phyloP scores from a whole-genome alignment of 257 asterid species.

The Jacaranda copaia region DNA sequence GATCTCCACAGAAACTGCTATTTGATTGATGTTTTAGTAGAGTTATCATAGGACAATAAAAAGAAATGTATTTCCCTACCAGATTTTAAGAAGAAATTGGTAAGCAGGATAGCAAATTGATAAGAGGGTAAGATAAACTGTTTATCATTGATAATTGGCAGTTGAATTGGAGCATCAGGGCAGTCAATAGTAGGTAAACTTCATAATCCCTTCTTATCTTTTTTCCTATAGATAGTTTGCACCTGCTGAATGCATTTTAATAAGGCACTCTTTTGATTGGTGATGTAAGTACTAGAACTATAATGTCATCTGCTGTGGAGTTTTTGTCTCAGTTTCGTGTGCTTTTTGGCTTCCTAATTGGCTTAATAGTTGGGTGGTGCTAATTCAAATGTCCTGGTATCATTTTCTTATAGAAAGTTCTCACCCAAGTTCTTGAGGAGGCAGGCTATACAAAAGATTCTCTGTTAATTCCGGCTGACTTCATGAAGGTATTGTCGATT shows the following conservation, averaged over 20 bases:
- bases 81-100: neutral
- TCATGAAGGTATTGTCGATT: slow-evolving; percentile 66
- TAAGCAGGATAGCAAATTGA: neutral
- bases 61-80: neutral
- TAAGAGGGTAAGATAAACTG: neutral
- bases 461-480: slow-evolving; percentile 69
- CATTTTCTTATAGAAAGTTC: slow-evolving; percentile 61
- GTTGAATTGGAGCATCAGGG: slow-evolving; percentile 3
- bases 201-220: too few relatives aligned
- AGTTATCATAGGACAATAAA: neutral
- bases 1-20: neutral
- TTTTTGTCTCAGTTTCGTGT: neutral
- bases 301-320: too few relatives aligned
- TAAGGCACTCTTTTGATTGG: too few relatives aligned
- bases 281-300: too few relatives aligned
- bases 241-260: too few relatives aligned
- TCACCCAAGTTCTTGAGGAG: slow-evolving; percentile 84
- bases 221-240: too few relatives aligned
- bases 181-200: too few relatives aligned
- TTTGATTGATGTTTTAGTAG: neutral
- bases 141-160: neutral
- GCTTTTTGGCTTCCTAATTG: neutral
- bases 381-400: slow-evolving; percentile 29
- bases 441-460: slow-evolving; percentile 84
- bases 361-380: neutral